Percentiles rank a stretch among this genome's conserved stretches.
phyloP scores from a whole-genome alignment of 129 eudicot genomes.

The Arctium lappa region DNA sequence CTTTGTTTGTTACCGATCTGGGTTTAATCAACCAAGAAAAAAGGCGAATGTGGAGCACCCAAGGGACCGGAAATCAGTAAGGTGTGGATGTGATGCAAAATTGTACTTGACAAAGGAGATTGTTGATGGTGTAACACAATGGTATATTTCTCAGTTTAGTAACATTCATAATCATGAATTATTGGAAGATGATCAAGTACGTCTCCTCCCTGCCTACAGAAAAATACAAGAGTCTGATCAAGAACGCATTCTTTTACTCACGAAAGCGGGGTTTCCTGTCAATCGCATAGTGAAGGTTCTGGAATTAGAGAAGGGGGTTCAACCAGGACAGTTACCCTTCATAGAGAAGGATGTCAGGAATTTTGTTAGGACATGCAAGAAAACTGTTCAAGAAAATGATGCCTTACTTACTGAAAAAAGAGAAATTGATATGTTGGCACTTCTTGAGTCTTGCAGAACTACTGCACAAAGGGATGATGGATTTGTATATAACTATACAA shows the following conservation, averaged over 20 bases:
- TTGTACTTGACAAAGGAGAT: slow-evolving; percentile 71
- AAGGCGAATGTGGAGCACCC: slow-evolving; percentile 83
- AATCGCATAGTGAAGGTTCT: slow-evolving; percentile 69
- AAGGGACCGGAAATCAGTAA: slow-evolving; percentile 67
- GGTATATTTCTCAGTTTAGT: slow-evolving; percentile 73
- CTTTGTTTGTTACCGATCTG: slow-evolving; percentile 75
- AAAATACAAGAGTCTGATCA: slow-evolving; percentile 79
- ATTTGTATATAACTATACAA: slow-evolving; percentile 54
- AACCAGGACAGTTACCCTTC: slow-evolving; percentile 76
- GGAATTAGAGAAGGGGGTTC: slow-evolving; percentile 71
- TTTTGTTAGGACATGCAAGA: slow-evolving; percentile 68
- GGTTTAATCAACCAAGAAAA: slow-evolving; percentile 74
- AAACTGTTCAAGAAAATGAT: slow-evolving; percentile 73
- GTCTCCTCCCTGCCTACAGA: slow-evolving; percentile 74
- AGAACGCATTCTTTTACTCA: slow-evolving; percentile 71
- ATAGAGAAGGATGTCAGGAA: slow-evolving; percentile 79
- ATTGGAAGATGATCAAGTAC: slow-evolving; percentile 78
- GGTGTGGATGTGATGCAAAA: slow-evolving; percentile 83
- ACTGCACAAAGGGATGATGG: slow-evolving; percentile 47
- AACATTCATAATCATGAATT: slow-evolving; percentile 76
- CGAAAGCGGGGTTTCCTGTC: slow-evolving; percentile 78
- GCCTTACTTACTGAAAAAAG: slow-evolving; percentile 62
- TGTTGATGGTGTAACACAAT: slow-evolving; percentile 52
- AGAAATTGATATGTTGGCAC: slow-evolving; percentile 63
- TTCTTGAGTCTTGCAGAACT: slow-evolving; percentile 53